Evolutionary conservation across 2,329 filamentous ascomycete species (phyloP).

Genomic region (Neonectria ditissima): DNA sequence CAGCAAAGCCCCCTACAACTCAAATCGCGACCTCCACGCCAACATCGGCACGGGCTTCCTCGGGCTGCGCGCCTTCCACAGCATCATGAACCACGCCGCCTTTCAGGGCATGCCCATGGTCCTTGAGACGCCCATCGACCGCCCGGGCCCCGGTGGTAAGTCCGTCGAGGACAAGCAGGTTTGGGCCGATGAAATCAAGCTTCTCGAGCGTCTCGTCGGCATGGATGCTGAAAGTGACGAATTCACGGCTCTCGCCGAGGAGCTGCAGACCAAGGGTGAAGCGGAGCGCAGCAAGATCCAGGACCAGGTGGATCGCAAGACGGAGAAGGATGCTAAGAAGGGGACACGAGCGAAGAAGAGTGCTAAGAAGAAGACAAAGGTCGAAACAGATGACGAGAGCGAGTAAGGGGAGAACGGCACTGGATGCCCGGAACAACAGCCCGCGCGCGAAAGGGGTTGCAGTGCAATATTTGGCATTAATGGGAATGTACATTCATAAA

Average conservation of each 20-base stretch:
- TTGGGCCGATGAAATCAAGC: slow-evolving; percentile 95
- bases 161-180: slow-evolving; percentile 81
- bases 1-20: slow-evolving; percentile 88
- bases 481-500: neutral
- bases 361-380: slow-evolving; percentile 52
- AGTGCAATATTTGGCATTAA: slow-evolving; percentile 9
- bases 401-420: slow-evolving; percentile 34
- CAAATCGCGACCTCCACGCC: slow-evolving; percentile 89
- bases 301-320: slow-evolving; percentile 82
- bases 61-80: slow-evolving; percentile 90
- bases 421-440: neutral
- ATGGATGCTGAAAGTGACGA: slow-evolving; percentile 82
- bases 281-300: slow-evolving; percentile 80
- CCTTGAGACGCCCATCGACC: slow-evolving; percentile 93
- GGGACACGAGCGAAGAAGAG: slow-evolving; percentile 34
- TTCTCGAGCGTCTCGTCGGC: slow-evolving; percentile 88
- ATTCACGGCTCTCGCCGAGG: slow-evolving; percentile 74
- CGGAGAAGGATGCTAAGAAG: slow-evolving; percentile 66
- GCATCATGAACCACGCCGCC: slow-evolving; percentile 83
- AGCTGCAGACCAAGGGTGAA: slow-evolving; percentile 75
- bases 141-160: slow-evolving; percentile 73
- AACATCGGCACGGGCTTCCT: slow-evolving; percentile 97
- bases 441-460: neutral
- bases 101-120: slow-evolving; percentile 89
- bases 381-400: slow-evolving; percentile 50